Evolutionary conservation across 306 rosid genomes (phyloP).

Genomic region (Prunus salicina): DNA sequence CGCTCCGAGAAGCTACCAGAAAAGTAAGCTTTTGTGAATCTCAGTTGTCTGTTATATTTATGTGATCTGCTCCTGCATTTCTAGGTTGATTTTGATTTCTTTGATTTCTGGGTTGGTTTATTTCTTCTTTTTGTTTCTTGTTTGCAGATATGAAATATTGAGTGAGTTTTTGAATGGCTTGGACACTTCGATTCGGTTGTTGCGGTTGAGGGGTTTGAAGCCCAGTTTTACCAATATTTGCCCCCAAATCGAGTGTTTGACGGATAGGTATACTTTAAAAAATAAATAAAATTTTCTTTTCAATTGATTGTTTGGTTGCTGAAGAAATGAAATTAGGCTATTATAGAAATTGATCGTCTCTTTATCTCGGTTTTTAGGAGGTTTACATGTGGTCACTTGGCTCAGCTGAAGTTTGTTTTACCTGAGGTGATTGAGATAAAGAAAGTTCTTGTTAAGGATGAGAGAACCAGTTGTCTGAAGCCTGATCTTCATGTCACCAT

Average conservation of each 20-base stretch:
- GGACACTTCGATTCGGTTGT: slow-evolving; percentile 51
- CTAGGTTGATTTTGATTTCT: background rate
- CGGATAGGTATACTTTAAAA: slow-evolving; percentile 53
- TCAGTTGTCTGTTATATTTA: background rate
- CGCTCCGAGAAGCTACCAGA: slow-evolving; percentile 38
- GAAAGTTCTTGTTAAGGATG: slow-evolving; percentile 47
- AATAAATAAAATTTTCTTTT: background rate
- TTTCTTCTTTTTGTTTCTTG: background rate
- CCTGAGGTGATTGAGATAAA: slow-evolving; percentile 63
- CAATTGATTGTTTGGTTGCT: background rate
- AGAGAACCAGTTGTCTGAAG: slow-evolving; percentile 60
- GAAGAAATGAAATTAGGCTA: background rate
- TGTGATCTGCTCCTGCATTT: background rate
- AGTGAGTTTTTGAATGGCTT: slow-evolving; percentile 51
- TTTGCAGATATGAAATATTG: slow-evolving; percentile 52
- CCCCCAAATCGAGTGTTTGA: slow-evolving; percentile 48
- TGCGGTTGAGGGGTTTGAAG: slow-evolving; percentile 37
- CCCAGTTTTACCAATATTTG: slow-evolving; percentile 45
- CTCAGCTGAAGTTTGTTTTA: slow-evolving; percentile 70
- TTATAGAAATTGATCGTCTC: background rate
- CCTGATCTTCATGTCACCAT: slow-evolving; percentile 65
- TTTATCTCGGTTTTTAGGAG: slow-evolving; percentile 47
- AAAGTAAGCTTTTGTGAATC: slow-evolving; percentile 32
- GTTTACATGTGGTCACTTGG: slow-evolving; percentile 66
- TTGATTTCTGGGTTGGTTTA: background rate